Conservation (phyloP, 2,329 filamentous ascomycete species). For the Aspergillus sp. region DNA sequence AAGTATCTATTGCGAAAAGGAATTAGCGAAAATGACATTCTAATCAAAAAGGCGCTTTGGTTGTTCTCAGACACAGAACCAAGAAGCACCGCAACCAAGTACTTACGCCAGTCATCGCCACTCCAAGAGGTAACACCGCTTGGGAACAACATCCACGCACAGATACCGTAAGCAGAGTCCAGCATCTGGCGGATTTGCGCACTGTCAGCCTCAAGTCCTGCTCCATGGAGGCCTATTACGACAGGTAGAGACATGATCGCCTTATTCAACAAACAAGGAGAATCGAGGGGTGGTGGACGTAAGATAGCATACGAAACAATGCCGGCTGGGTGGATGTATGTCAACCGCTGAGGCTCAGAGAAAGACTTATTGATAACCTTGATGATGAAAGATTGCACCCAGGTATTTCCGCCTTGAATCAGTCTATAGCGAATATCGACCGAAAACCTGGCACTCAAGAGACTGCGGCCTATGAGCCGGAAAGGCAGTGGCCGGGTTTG, state of each 20-base stretch:
- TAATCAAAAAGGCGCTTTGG: neutral
- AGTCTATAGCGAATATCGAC: slow-evolving; percentile 21
- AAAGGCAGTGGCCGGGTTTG: slow-evolving; percentile 38
- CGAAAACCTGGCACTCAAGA: slow-evolving; percentile 14
- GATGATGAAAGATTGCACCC: slow-evolving; percentile 18
- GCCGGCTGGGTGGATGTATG: slow-evolving; percentile 54
- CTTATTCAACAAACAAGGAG: neutral
- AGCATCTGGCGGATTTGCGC: slow-evolving; percentile 49
- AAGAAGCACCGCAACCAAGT: neutral
- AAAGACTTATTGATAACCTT: slow-evolving; percentile 22
- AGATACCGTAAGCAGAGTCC: slow-evolving; percentile 52
- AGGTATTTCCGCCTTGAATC: neutral
- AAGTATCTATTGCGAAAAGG: slow-evolving; percentile 39
- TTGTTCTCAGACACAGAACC: neutral
- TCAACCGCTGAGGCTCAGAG: slow-evolving; percentile 53
- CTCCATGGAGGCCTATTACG: slow-evolving; percentile 56
- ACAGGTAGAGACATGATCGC: slow-evolving; percentile 41
- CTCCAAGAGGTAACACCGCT: slow-evolving; percentile 60
- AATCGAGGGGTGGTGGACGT: slow-evolving; percentile 47
- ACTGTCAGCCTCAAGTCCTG: slow-evolving; percentile 56
- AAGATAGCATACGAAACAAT: slow-evolving; percentile 59
- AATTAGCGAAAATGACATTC: neutral
- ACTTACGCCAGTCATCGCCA: slow-evolving; percentile 59
- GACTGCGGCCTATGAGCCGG: slow-evolving; percentile 14
- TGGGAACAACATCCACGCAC: slow-evolving; percentile 57